phyloP scores from a whole-genome alignment of 2,329 filamentous ascomycete species.

The Diaporthe destruens region DNA sequence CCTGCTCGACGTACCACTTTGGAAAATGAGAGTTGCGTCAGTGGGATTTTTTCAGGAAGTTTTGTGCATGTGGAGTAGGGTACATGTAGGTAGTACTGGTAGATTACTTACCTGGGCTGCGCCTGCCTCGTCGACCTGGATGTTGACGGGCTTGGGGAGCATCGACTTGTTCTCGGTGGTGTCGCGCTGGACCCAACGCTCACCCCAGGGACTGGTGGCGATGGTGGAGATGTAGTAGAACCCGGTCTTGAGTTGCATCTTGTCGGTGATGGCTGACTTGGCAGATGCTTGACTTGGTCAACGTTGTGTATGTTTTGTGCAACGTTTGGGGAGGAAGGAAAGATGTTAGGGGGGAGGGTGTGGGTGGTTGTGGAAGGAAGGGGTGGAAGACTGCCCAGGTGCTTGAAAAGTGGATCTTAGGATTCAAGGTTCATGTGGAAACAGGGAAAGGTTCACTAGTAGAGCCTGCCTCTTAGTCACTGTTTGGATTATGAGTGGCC shows the following conservation, averaged over 20 bases:
- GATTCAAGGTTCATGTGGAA: background rate
- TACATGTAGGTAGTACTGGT: background rate
- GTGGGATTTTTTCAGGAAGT: background rate
- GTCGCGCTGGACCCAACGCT: conserved; percentile 34
- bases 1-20: conserved; percentile 11
- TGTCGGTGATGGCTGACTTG: background rate
- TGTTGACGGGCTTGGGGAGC: conserved; percentile 5
- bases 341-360: background rate
- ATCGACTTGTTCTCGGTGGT: conserved; percentile 1
- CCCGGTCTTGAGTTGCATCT: conserved; percentile 33
- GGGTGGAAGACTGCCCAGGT: background rate
- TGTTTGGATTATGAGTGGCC: no score
- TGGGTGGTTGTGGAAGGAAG: background rate
- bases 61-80: no score
- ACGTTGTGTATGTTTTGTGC: background rate
- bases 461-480: background rate
- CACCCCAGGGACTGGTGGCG: conserved; percentile 32
- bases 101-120: background rate
- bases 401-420: no score
- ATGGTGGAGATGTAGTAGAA: conserved; percentile 35
- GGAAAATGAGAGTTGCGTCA: background rate
- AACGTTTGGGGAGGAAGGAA: background rate
- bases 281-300: background rate
- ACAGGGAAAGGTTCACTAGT: background rate
- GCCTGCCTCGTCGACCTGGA: conserved; percentile 12